phyloP scores from a whole-genome alignment of 2,329 filamentous ascomycete species.

The Rhynchosporium graminicola region DNA sequence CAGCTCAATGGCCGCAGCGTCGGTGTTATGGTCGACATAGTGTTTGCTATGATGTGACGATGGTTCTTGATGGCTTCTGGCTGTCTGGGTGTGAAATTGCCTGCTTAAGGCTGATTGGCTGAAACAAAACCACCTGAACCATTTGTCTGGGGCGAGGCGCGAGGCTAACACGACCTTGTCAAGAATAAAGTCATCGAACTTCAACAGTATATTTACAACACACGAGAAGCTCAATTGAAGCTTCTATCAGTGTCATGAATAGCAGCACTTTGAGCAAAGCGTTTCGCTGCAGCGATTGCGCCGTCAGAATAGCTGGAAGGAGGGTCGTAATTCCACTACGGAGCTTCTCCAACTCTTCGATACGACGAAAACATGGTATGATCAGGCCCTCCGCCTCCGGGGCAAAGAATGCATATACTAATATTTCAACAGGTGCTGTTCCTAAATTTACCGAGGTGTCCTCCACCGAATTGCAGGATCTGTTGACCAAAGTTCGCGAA shows the following conservation, averaged over 20 bases:
- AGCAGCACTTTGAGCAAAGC: slow-evolving; percentile 22
- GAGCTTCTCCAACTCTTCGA: slow-evolving; percentile 37
- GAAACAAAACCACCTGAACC: neutral
- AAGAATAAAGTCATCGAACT: neutral
- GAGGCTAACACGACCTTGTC: slow-evolving; percentile 7
- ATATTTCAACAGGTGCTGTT: slow-evolving; percentile 29
- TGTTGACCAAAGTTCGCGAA: slow-evolving; percentile 55
- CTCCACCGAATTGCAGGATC: slow-evolving; percentile 53
- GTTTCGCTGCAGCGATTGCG: slow-evolving; percentile 28
- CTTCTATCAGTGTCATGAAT: slow-evolving; percentile 26
- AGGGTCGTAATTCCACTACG: slow-evolving; percentile 25
- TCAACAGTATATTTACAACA: neutral
- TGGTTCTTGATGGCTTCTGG: slow-evolving; percentile 25
- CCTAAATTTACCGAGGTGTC: slow-evolving; percentile 51
- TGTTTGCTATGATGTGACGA: slow-evolving; percentile 19
- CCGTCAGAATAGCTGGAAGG: slow-evolving; percentile 21
- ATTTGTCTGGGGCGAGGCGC: slow-evolving; percentile 8
- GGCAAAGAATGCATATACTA: slow-evolving; percentile 1
- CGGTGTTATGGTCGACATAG: slow-evolving; percentile 37
- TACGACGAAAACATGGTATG: slow-evolving; percentile 34
- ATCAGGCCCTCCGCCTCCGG: neutral
- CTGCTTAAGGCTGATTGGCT: slow-evolving; percentile 30
- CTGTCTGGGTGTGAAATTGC: slow-evolving; percentile 26
- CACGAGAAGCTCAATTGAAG: slow-evolving; percentile 11
- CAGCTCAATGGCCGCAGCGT: slow-evolving; percentile 68